phyloP scores from a whole-genome alignment of 2,329 filamentous ascomycete species.

The Fusarium avenaceum region DNA sequence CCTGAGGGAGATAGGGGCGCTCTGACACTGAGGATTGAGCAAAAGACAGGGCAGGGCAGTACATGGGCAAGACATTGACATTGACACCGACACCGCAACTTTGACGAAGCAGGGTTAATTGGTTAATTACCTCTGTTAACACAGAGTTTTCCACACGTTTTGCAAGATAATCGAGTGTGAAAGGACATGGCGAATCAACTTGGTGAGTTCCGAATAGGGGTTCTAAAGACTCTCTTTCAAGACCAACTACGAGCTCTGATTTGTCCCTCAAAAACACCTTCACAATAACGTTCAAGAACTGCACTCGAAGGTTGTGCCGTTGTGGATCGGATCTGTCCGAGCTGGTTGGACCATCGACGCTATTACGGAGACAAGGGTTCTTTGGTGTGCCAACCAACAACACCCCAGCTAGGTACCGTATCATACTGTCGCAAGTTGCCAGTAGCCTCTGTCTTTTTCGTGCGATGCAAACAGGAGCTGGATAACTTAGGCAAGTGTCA shows the following conservation, averaged over 20 bases:
- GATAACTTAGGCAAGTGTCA: conserved; percentile 17
- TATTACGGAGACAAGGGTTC: conserved; percentile 25
- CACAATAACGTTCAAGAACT: conserved; percentile 14
- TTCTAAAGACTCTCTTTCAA: conserved; percentile 7
- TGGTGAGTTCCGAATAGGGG: conserved; percentile 13
- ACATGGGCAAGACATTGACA: conserved; percentile 39
- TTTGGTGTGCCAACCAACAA: conserved; percentile 30
- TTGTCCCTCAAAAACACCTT: conserved; percentile 32
- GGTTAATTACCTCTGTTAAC: neutral
- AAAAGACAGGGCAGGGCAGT: neutral
- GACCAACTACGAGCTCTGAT: conserved; percentile 27
- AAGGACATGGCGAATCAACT: conserved; percentile 8
- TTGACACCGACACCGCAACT: conserved; percentile 41
- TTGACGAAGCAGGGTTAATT: conserved; percentile 14
- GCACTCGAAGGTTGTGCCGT: conserved; percentile 27
- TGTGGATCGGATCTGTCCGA: conserved; percentile 41
- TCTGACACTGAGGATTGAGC: conserved; percentile 20
- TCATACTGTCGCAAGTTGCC: conserved; percentile 24
- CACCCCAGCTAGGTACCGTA: neutral
- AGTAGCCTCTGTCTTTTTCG: conserved; percentile 20
- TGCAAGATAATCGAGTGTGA: neutral
- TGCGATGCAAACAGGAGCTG: conserved; percentile 12
- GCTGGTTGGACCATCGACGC: conserved; percentile 35
- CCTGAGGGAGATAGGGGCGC: conserved; percentile 40
- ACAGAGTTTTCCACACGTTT: conserved; percentile 6